These are phyloP conservation scores for Candida sithepensis DNA, from an alignment of 805 yeast species.

Conservation along the genomic window DNA sequence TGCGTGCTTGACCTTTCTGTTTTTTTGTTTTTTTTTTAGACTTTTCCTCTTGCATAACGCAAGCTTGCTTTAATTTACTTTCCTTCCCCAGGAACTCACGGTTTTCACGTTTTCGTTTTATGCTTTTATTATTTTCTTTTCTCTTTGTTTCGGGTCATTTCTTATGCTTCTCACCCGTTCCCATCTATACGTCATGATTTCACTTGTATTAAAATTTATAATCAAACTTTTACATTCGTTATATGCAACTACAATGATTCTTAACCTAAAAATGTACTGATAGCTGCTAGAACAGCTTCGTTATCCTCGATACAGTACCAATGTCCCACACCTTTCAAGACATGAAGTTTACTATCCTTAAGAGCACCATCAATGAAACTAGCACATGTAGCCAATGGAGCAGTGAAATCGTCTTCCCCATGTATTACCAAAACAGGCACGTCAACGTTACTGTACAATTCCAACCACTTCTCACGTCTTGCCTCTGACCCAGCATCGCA, in stretches of 20 bases:
- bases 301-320: slow-evolving; percentile 15
- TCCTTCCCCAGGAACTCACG: no score
- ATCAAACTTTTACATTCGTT: no score
- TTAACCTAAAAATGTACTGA: neutral
- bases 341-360: neutral
- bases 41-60: neutral
- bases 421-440: slow-evolving; percentile 9
- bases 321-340: slow-evolving; percentile 13
- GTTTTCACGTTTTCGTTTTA: no score
- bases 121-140: no score
- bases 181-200: no score
- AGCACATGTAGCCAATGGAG: slow-evolving; percentile 11
- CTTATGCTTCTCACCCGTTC: no score
- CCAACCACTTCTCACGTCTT: slow-evolving; percentile 4
- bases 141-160: no score
- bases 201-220: no score
- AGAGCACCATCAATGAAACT: slow-evolving; percentile 7
- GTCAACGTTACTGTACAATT: slow-evolving; percentile 4
- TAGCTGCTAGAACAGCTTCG: slow-evolving; percentile 6
- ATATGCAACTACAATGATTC: no score
- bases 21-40: neutral
- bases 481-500: slow-evolving; percentile 5
- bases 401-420: slow-evolving; percentile 11
- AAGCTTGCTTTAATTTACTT: no score
- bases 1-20: neutral